These are phyloP conservation scores for Apiospora malaysiana DNA, from an alignment of 2,329 filamentous ascomycete genomes.

Conservation along the genomic window DNA sequence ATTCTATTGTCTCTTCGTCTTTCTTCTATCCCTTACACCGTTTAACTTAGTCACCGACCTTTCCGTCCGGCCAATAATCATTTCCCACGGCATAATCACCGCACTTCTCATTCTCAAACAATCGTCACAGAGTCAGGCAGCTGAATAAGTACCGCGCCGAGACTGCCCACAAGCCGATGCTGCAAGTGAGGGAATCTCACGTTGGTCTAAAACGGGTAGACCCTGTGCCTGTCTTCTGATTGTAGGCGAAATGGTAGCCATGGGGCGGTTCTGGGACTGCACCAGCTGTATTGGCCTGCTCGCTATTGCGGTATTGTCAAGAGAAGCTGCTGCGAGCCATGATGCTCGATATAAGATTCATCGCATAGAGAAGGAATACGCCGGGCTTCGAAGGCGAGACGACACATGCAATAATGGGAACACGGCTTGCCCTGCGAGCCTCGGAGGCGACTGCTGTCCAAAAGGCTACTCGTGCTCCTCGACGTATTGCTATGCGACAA, in stretches of 20 bases:
- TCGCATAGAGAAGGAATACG: constrained; percentile 34
- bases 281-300: constrained; percentile 24
- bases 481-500: constrained; percentile 54
- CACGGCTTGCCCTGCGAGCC: constrained; percentile 33
- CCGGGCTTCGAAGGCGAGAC: constrained; percentile 35
- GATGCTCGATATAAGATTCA: constrained; percentile 32
- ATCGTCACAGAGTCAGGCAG: not conserved
- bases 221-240: not conserved
- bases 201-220: not conserved
- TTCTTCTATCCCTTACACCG: not conserved
- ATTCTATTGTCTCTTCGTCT: not conserved
- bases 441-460: constrained; percentile 54
- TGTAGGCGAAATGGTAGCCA: not conserved
- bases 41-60: not conserved
- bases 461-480: constrained; percentile 53
- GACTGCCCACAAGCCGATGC: not conserved
- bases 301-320: constrained; percentile 27
- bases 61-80: not conserved
- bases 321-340: constrained; percentile 21
- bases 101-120: not conserved
- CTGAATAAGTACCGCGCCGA: not conserved
- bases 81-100: not conserved
- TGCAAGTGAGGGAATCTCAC: not conserved
- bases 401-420: constrained; percentile 32
- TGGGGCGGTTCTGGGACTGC: constrained; percentile 11